A percentile compares a stretch with the other conserved stretches of the same genome.
Conservation (phyloP, 768 basidiomycete genomes). For the Mycena galopus region DNA sequence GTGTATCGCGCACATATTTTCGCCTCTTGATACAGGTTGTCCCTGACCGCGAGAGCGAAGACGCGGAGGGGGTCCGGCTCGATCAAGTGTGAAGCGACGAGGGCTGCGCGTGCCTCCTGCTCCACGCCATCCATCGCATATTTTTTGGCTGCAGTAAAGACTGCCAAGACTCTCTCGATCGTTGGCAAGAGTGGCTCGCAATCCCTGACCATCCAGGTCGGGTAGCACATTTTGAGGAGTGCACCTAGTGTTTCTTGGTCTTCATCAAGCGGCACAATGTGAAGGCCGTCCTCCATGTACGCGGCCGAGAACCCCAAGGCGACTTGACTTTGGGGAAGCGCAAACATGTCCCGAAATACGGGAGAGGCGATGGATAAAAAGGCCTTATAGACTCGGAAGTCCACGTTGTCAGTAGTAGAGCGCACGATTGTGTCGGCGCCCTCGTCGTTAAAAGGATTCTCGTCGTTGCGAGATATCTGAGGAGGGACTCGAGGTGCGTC, state of each 20-base stretch:
- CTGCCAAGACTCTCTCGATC: constrained; percentile 26
- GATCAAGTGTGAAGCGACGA: constrained; percentile 35
- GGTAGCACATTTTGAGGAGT: constrained; percentile 25
- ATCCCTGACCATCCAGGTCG: constrained; percentile 19
- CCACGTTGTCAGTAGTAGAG: constrained; percentile 4
- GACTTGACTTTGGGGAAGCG: constrained; percentile 7
- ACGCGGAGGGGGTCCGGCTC: constrained; percentile 35
- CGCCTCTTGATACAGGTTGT: constrained; percentile 30
- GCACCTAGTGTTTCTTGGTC: constrained; percentile 8
- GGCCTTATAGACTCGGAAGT: constrained; percentile 19
- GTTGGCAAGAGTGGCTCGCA: constrained; percentile 8
- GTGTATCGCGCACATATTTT: constrained; percentile 38
- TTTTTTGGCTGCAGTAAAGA: constrained; percentile 36
- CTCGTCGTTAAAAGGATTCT: constrained; percentile 6
- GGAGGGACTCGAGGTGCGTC: background rate
- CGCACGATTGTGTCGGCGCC: constrained; percentile 16
- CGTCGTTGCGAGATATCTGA: background rate
- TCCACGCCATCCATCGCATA: constrained; percentile 43
- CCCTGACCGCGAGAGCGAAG: constrained; percentile 38
- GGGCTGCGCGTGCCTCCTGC: constrained; percentile 24
- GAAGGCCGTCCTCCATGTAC: constrained; percentile 13
- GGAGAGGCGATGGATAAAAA: constrained; percentile 8
- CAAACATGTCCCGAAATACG: constrained; percentile 10
- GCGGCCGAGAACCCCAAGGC: background rate
- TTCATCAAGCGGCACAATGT: constrained; percentile 19